Percentiles rank a stretch among this genome's conserved stretches.
phyloP scores from a whole-genome alignment of 2,329 filamentous ascomycete genomes.

The Tolypocladium ophioglossoides region DNA sequence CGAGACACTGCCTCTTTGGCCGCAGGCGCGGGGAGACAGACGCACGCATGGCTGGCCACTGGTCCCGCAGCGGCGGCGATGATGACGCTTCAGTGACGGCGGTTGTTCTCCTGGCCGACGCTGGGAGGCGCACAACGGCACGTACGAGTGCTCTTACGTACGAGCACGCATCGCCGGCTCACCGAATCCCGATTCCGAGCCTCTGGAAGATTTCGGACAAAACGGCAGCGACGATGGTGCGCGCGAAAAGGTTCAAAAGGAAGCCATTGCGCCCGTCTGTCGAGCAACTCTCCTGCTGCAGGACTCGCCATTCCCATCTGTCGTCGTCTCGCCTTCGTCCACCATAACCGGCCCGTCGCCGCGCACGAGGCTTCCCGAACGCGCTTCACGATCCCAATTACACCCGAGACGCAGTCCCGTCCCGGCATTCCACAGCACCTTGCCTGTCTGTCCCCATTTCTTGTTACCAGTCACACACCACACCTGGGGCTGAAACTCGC shows the following conservation, averaged over 20 bases:
- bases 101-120: background rate
- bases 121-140: too few species aligned
- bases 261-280: background rate
- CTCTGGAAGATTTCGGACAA: background rate
- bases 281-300: background rate
- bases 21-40: too few species aligned
- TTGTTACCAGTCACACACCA: background rate
- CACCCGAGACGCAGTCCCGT: background rate
- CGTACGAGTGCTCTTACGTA: too few species aligned
- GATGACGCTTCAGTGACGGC: background rate
- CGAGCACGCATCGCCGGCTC: too few species aligned
- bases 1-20: too few species aligned
- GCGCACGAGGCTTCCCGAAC: too few species aligned
- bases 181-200: background rate
- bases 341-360: too few species aligned
- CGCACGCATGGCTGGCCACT: background rate
- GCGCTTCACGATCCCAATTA: background rate
- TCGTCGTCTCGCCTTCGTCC: background rate
- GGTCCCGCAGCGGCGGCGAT: background rate
- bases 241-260: background rate
- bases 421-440: background rate
- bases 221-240: background rate
- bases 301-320: background rate
- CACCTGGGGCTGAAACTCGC: conserved; percentile 1
- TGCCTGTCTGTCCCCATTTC: background rate